Evolutionary conservation across 306 rosid species (phyloP).

Genomic region (Chamaecrista fasciculata): DNA sequence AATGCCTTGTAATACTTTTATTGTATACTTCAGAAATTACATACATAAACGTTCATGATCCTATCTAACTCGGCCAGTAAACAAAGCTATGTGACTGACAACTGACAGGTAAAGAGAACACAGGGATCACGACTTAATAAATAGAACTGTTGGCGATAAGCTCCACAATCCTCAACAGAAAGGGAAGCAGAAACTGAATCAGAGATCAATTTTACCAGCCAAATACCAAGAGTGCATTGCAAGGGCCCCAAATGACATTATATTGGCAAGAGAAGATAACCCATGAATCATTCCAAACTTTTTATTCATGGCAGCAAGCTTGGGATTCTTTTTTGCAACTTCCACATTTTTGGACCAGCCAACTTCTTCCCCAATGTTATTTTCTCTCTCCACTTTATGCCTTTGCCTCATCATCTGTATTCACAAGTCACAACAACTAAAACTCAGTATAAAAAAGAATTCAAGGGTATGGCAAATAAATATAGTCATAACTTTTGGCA

Average conservation of each 20-base stretch:
- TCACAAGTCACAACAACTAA: constrained; percentile 35
- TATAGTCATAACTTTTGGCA: background rate
- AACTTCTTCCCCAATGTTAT: constrained; percentile 77
- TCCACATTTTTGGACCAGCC: constrained; percentile 94
- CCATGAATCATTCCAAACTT: constrained; percentile 99
- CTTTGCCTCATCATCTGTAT: constrained; percentile 95
- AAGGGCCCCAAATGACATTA: constrained; percentile 89
- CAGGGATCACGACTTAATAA: background rate
- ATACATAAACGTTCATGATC: constrained; percentile 16
- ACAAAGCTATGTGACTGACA: background rate
- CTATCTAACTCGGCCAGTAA: constrained; percentile 16
- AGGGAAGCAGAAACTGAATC: constrained; percentile 33
- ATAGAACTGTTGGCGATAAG: constrained; percentile 1
- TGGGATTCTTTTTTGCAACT: constrained; percentile 83
- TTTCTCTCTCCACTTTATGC: constrained; percentile 92
- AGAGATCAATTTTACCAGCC: constrained; percentile 82
- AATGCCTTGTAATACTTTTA: background rate
- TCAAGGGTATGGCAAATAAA: background rate
- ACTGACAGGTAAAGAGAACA: constrained; percentile 17
- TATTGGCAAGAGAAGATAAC: constrained; percentile 90
- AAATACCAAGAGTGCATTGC: constrained; percentile 97
- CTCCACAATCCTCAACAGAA: constrained; percentile 27
- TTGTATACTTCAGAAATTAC: constrained; percentile 22
- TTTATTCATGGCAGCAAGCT: constrained; percentile 94
- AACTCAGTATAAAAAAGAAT: background rate